Evolutionary conservation across 495 filamentous ascomycete genomes (phyloP).

Genomic region (Thermothielavioides terrestris): DNA sequence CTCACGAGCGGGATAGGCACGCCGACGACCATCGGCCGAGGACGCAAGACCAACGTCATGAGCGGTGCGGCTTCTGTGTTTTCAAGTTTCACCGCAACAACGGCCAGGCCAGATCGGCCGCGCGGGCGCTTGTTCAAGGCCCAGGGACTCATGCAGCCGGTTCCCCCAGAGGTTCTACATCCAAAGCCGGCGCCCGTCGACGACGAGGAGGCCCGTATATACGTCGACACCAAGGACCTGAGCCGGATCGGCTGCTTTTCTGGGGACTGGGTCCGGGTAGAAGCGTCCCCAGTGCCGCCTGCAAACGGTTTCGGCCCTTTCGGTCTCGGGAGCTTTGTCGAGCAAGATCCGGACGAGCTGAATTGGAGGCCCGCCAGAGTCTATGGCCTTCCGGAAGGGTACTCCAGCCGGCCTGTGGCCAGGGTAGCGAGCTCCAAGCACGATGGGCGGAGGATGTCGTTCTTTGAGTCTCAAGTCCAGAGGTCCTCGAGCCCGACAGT

Average conservation of each 20-base stretch:
- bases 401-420: conserved; percentile 44
- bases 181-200: conserved; percentile 68
- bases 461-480: conserved; percentile 47
- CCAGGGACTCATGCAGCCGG: conserved; percentile 60
- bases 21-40: conserved; percentile 53
- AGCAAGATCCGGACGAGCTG: conserved; percentile 39
- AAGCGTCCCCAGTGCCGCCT: conserved; percentile 59
- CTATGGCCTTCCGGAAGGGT: conserved; percentile 74
- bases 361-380: conserved; percentile 71
- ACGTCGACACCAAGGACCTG: conserved; percentile 75
- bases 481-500: conserved; percentile 49
- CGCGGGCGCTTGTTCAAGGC: conserved; percentile 61
- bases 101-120: conserved; percentile 56
- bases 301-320: conserved; percentile 49
- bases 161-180: conserved; percentile 72
- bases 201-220: conserved; percentile 81
- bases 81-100: conserved; percentile 72
- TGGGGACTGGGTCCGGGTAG: conserved; percentile 91
- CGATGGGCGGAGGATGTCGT: conserved; percentile 43
- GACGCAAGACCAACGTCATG: conserved; percentile 54
- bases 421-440: conserved; percentile 43
- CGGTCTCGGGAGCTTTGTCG: conserved; percentile 43
- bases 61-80: conserved; percentile 77
- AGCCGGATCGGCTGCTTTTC: conserved; percentile 92
- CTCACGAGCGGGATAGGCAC: conserved; percentile 62